A percentile compares a stretch with the other conserved stretches of the same genome.
phyloP scores from a whole-genome alignment of 805 yeast species.

The Vanderwaltozyma yarrowii region DNA sequence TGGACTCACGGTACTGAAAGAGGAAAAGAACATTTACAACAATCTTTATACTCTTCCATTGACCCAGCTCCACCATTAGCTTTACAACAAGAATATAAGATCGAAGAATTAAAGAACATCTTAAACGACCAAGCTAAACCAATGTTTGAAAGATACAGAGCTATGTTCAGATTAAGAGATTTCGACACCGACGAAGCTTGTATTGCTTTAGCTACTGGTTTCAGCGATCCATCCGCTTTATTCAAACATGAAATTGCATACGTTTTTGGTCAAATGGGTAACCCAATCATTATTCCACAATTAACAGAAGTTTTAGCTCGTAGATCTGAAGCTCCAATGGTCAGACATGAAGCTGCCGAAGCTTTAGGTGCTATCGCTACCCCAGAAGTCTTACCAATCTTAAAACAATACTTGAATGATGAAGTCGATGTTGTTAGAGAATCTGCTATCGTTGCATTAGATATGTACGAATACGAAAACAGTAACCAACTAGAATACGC shows the following conservation, averaged over 20 bases:
- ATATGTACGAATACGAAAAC: constrained; percentile 95
- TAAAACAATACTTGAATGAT: constrained; percentile 70
- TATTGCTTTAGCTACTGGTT: constrained; percentile 82
- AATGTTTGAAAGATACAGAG: constrained; percentile 90
- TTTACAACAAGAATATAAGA: constrained; percentile 40
- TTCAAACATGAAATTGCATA: constrained; percentile 98
- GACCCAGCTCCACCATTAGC: constrained; percentile 99
- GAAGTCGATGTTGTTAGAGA: constrained; percentile 87
- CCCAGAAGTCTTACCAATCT: constrained; percentile 85
- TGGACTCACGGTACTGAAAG: constrained; percentile 68
- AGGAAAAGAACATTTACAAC: constrained; percentile 40
- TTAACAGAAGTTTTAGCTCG: constrained; percentile 72
- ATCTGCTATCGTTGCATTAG: constrained; percentile 93
- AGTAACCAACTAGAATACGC: constrained; percentile 72
- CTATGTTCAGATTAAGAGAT: constrained; percentile 96
- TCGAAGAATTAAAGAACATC: constrained; percentile 53
- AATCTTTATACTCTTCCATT: constrained; percentile 72
- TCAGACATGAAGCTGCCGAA: constrained; percentile 99
- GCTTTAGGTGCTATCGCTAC: constrained; percentile 96
- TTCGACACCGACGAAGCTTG: constrained; percentile 90
- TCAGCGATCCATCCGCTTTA: constrained; percentile 81
- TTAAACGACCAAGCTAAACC: constrained; percentile 71
- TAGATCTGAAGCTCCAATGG: constrained; percentile 89
- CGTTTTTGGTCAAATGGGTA: constrained; percentile 94
- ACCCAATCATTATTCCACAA: constrained; percentile 85